These are phyloP conservation scores for Calocybe gambosa DNA, from an alignment of 1,284 basidiomycete genomes.

Conservation along the genomic window DNA sequence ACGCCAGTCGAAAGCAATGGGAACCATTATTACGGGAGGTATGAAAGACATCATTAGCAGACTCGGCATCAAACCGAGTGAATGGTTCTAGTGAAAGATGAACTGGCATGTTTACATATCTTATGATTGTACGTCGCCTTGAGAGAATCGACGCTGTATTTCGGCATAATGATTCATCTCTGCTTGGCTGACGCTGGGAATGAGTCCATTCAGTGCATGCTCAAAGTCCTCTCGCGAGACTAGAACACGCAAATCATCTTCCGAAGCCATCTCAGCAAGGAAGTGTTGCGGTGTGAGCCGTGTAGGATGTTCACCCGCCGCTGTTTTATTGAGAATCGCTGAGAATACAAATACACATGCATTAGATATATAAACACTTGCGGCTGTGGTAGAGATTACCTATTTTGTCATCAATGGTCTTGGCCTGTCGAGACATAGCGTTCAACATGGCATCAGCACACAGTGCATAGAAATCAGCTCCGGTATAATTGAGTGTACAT, in stretches of 20 bases:
- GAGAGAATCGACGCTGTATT: slow-evolving; percentile 70
- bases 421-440: slow-evolving; percentile 89
- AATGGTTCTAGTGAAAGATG: slow-evolving; percentile 40
- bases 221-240: slow-evolving; percentile 77
- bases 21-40: slow-evolving; percentile 41
- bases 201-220: slow-evolving; percentile 66
- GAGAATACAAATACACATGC: slow-evolving; percentile 3
- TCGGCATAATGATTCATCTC: slow-evolving; percentile 87
- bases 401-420: slow-evolving; percentile 70
- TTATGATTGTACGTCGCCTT: slow-evolving; percentile 13
- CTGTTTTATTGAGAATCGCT: slow-evolving; percentile 46
- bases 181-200: slow-evolving; percentile 83
- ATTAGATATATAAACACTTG: no score
- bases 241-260: slow-evolving; percentile 70
- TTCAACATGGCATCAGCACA: slow-evolving; percentile 96
- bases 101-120: neutral
- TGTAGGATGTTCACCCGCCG: slow-evolving; percentile 47
- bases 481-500: slow-evolving; percentile 93
- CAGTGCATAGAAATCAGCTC: slow-evolving; percentile 97
- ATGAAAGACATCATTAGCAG: slow-evolving; percentile 48
- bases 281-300: slow-evolving; percentile 92
- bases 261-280: slow-evolving; percentile 76
- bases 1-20: slow-evolving; percentile 39
- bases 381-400: slow-evolving; percentile 27
- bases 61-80: slow-evolving; percentile 47